A percentile compares a stretch with the other conserved stretches of the same genome.
These are phyloP conservation scores for Trichoderma semiorbis DNA, from an alignment of 2,329 filamentous ascomycete genomes.

Conservation along the genomic window DNA sequence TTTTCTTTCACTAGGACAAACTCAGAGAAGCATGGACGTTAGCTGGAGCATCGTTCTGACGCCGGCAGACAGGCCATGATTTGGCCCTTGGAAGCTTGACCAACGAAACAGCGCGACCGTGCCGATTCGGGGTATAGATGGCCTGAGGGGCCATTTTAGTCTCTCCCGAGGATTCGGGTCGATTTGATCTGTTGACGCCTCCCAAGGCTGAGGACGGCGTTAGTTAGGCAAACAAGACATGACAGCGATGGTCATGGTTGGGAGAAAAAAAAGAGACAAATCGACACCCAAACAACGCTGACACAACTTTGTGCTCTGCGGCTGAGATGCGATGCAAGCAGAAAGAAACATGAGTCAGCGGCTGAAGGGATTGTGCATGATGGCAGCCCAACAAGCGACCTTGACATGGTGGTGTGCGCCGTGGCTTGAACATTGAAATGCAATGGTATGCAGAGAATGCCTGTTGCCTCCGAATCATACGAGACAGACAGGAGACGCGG, in stretches of 20 bases:
- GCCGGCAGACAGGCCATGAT: constrained; percentile 14
- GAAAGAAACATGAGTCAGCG: constrained; percentile 3
- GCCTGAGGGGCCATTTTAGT: constrained; percentile 32
- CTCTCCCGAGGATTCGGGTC: constrained; percentile 39
- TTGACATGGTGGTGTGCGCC: background rate
- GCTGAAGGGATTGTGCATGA: background rate
- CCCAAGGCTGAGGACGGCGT: background rate
- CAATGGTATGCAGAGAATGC: background rate
- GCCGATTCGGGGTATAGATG: constrained; percentile 20
- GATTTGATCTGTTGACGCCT: constrained; percentile 35
- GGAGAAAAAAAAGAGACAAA: background rate
- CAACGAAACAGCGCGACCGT: constrained; percentile 26
- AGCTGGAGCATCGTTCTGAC: constrained; percentile 16
- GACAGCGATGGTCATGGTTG: background rate
- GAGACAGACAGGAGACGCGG: background rate
- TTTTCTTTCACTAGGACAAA: constrained; percentile 6
- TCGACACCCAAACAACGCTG: background rate
- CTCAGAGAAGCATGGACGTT: constrained; percentile 16
- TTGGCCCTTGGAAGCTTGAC: constrained; percentile 12
- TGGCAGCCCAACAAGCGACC: background rate
- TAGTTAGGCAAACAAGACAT: background rate
- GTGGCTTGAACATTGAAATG: constrained; percentile 2
- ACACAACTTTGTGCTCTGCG: constrained; percentile 1
- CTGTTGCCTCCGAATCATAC: background rate
- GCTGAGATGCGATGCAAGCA: background rate